Evolutionary conservation across 2,329 filamentous ascomycete species (phyloP), one percentile per base, ranked within the genome.

Genomic region (Dactylellina parvicollis): DNA sequence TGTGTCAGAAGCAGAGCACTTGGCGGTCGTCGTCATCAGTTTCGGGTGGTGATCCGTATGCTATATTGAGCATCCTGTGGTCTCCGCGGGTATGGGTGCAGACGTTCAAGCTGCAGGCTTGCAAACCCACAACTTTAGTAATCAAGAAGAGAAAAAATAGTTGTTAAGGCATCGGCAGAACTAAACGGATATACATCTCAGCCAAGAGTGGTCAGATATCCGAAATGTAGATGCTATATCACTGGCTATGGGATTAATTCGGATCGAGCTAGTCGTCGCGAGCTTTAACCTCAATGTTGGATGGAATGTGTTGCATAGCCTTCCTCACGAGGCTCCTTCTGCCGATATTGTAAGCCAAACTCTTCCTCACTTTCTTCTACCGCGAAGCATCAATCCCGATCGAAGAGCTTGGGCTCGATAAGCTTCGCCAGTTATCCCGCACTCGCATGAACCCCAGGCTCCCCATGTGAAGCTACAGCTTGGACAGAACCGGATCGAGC

Each of bases 391-490:
- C 20, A 16, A 28, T 26, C 26, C 34, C 20, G 50, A 55, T 55
- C 32, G 32, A 30, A 12, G 8, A 8, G 32, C 22, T 38, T n/a
- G 10, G n/a, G 18, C 4, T 40, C 50, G 50, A 55, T 55, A 55
- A 55, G 50, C 32, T 40, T 20, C 32, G 20, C 32, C 32, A 55
- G 12, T 22, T 32, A 42, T 56, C 50, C 61, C 61, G 61, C 61
- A 66, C 38, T 38, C 42, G 61, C 61, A 66, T 56, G 20, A 20
- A 42, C 34, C 34, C 24, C 16, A 59, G 55, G 16, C 55, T 34
- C 18, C 38, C 3, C 20, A 38, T 38, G 49, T 49, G 26, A 26
- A 28, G n/a, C n/a, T n/a, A n/a, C n/a, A n/a, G n/a, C n/a, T n/a
- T n/a, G 3, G 18, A 14, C 20, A 20, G 18, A 22, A n/a, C 7